phyloP scores from a whole-genome alignment of 2,329 filamentous ascomycete species.

The Rhynchosporium secalis region DNA sequence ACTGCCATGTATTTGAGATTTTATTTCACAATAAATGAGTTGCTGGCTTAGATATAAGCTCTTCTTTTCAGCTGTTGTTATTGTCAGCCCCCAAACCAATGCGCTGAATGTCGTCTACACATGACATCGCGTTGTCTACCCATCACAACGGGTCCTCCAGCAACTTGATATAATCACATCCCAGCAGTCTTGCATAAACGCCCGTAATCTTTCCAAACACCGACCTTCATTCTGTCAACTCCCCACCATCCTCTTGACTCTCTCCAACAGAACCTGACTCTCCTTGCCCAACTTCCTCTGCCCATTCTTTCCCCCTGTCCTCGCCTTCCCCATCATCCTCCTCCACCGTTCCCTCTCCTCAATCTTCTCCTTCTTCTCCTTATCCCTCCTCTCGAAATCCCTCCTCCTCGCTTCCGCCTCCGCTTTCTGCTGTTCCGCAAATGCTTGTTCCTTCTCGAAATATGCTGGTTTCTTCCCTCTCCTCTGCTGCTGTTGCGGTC shows the following conservation, averaged over 20 bases:
- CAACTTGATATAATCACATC: neutral
- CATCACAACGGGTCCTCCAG: neutral
- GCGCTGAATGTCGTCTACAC: neutral
- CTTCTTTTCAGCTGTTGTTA: neutral
- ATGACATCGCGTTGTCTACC: neutral
- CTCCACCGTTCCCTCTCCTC: conserved; percentile 54
- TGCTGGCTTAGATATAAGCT: neutral
- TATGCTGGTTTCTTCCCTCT: conserved; percentile 39
- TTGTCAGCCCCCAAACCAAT: neutral
- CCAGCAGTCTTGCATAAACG: neutral
- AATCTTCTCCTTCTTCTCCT: conserved; percentile 57
- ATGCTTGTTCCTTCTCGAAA: conserved; percentile 41
- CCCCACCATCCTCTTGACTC: conserved; percentile 53
- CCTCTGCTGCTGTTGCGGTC: conserved; percentile 16
- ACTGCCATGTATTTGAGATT: too few species aligned
- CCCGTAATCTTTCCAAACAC: neutral
- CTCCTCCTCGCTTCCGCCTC: conserved; percentile 52
- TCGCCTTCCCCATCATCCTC: conserved; percentile 50
- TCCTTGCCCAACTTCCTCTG: conserved; percentile 69
- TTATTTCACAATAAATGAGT: too few species aligned
- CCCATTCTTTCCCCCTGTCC: conserved; percentile 60
- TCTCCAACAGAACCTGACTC: conserved; percentile 64
- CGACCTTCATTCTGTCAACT: conserved; percentile 24
- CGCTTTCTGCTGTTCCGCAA: conserved; percentile 50
- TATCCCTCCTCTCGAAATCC: conserved; percentile 53